phyloP scores from a whole-genome alignment of 805 yeast species.

The Deakozyma indianensis region DNA sequence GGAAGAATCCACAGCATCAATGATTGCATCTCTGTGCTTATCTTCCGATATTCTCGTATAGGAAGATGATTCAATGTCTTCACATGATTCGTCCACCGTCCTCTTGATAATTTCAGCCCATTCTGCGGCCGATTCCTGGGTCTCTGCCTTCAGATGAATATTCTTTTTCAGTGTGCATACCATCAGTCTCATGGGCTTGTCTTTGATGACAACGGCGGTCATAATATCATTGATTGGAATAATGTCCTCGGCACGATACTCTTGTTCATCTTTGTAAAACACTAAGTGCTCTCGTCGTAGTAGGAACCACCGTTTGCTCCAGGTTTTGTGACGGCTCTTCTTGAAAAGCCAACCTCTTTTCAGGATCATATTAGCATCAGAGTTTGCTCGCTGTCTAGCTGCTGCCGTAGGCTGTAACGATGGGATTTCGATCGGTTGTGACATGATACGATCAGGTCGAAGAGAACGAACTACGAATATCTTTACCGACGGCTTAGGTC shows the following conservation, averaged over 20 bases:
- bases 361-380: background rate
- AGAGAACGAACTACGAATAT: no score
- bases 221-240: constrained; percentile 18
- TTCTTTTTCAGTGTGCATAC: constrained; percentile 1
- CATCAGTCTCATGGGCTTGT: background rate
- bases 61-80: constrained; percentile 1
- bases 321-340: constrained; percentile 7
- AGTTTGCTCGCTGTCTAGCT: no score
- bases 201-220: constrained; percentile 10
- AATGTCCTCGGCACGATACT: constrained; percentile 19
- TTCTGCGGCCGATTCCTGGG: background rate
- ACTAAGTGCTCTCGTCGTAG: constrained; percentile 19
- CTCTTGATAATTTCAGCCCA: background rate
- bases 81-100: background rate
- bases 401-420: no score
- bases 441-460: no score
- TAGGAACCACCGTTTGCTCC: constrained; percentile 24
- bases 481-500: no score
- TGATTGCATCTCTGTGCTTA: background rate
- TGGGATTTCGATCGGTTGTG: no score
- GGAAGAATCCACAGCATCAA: background rate
- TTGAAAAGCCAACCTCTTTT: background rate
- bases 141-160: background rate
- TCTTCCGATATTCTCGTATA: background rate
- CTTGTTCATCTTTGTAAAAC: constrained; percentile 22